phyloP scores from a whole-genome alignment of 805 yeast genomes.

The Kluyveromyces nonfermentans region DNA sequence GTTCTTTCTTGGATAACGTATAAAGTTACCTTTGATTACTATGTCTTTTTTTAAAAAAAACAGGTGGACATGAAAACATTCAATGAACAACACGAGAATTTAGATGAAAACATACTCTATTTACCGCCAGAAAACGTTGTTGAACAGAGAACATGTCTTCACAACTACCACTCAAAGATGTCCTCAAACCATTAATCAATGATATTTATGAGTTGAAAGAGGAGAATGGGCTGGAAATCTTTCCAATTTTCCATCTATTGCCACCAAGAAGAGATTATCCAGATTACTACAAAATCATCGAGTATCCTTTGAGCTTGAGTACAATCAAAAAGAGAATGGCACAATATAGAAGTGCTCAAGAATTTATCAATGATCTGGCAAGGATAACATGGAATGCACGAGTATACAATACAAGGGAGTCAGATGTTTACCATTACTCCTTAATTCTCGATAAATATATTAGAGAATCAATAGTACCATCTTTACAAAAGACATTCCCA shows the following conservation, averaged over 20 bases:
- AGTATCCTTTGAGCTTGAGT: slow-evolving; percentile 73
- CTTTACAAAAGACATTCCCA: slow-evolving; percentile 26
- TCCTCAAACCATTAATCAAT: slow-evolving; percentile 8
- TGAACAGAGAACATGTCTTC: background rate
- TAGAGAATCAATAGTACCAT: slow-evolving; percentile 29
- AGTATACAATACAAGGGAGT: slow-evolving; percentile 63
- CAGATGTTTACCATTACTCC: slow-evolving; percentile 61
- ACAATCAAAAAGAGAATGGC: slow-evolving; percentile 55
- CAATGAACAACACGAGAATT: background rate
- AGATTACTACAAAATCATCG: slow-evolving; percentile 73
- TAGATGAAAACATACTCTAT: background rate
- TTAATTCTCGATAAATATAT: slow-evolving; percentile 37
- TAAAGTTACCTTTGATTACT: background rate
- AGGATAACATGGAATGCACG: slow-evolving; percentile 89
- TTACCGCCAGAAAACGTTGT: background rate
- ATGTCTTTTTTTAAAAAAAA: no score
- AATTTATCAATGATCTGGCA: slow-evolving; percentile 66
- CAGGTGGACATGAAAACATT: background rate
- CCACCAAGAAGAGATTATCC: slow-evolving; percentile 61
- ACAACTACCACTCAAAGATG: background rate
- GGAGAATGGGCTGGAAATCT: slow-evolving; percentile 20
- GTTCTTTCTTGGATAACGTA: background rate
- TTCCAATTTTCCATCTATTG: slow-evolving; percentile 30
- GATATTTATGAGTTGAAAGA: slow-evolving; percentile 20
- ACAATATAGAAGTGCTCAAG: slow-evolving; percentile 51